A percentile compares a stretch with the other conserved stretches of the same genome.
Conservation (phyloP, 2,329 filamentous ascomycete species). For the Penicillium sp. region DNA sequence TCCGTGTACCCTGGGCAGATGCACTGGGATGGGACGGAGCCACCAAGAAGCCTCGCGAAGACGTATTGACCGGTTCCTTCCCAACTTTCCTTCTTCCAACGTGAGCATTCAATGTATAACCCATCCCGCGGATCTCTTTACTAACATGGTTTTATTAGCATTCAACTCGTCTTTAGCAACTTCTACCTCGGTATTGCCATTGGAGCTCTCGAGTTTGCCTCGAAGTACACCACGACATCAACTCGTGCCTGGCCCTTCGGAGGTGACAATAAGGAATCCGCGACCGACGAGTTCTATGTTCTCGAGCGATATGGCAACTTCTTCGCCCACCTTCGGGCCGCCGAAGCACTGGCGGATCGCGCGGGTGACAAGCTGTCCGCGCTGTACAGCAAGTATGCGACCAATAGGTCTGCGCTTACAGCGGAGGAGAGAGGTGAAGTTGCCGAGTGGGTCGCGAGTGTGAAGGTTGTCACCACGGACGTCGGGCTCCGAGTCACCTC, state of each 20-base stretch:
- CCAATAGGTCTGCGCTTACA: constrained; percentile 44
- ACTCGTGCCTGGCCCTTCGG: constrained; percentile 63
- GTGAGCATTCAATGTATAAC: constrained; percentile 28
- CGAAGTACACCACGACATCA: constrained; percentile 52
- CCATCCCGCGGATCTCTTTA: background rate
- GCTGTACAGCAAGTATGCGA: constrained; percentile 45
- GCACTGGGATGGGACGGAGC: constrained; percentile 57
- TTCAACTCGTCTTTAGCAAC: constrained; percentile 63
- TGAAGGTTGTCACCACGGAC: constrained; percentile 61
- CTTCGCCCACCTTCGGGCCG: constrained; percentile 58
- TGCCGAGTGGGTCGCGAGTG: constrained; percentile 59
- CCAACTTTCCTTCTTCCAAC: constrained; percentile 57
- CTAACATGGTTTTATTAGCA: constrained; percentile 32
- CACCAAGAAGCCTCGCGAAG: constrained; percentile 50
- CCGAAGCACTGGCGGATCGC: constrained; percentile 55
- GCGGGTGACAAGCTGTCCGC: constrained; percentile 49
- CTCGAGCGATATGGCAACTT: constrained; percentile 62
- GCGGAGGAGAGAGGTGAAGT: constrained; percentile 54
- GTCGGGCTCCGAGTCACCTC: constrained; percentile 55
- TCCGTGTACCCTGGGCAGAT: constrained; percentile 56
- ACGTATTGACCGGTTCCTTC: constrained; percentile 52
- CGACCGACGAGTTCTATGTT: constrained; percentile 62
- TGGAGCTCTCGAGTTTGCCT: constrained; percentile 54
- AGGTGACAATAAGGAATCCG: constrained; percentile 57
- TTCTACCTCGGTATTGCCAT: constrained; percentile 62